Percentiles rank a stretch among this genome's conserved stretches.
Conservation (phyloP, 164 flowering plant genomes). For the Santalum album region DNA sequence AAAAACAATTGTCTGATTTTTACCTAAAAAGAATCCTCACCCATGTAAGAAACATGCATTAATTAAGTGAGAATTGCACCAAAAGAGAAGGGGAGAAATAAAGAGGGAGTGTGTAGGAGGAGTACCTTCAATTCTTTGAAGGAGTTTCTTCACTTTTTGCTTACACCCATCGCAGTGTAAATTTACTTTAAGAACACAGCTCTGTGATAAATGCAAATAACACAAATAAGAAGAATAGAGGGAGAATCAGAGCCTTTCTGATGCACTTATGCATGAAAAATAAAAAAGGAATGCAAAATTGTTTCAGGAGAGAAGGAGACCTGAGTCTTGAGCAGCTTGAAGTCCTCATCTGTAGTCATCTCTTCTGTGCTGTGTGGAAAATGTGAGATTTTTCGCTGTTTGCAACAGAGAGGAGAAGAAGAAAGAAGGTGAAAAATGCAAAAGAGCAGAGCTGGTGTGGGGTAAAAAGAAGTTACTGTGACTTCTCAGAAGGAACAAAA, state of each 20-base stretch:
- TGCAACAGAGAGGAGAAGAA: neutral
- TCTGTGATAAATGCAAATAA: slow-evolving; percentile 22
- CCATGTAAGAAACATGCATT: too few relatives aligned
- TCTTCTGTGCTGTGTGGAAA: slow-evolving; percentile 24
- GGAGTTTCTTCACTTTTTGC: slow-evolving; percentile 67
- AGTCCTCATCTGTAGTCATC: slow-evolving; percentile 74
- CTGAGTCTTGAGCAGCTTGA: slow-evolving; percentile 82
- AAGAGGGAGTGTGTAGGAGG: neutral
- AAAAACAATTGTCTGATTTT: too few relatives aligned
- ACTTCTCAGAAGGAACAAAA: too few relatives aligned
- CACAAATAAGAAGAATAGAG: neutral
- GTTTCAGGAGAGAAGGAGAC: slow-evolving; percentile 23
- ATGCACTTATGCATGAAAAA: too few relatives aligned
- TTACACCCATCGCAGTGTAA: slow-evolving; percentile 68
- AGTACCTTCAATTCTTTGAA: slow-evolving; percentile 64
- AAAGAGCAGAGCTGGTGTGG: too few relatives aligned
- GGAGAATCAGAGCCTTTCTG: too few relatives aligned
- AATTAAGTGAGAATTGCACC: neutral
- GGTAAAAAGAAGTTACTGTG: too few relatives aligned
- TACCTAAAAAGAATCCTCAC: too few relatives aligned
- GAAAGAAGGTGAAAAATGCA: too few relatives aligned
- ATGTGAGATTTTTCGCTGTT: neutral
- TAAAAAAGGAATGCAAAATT: slow-evolving; percentile 2
- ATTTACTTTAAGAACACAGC: slow-evolving; percentile 51
- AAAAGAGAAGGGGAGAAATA: neutral